These are phyloP conservation scores for Penicillium sp. DNA, from an alignment of 2,329 filamentous ascomycete genomes.

Conservation along the genomic window DNA sequence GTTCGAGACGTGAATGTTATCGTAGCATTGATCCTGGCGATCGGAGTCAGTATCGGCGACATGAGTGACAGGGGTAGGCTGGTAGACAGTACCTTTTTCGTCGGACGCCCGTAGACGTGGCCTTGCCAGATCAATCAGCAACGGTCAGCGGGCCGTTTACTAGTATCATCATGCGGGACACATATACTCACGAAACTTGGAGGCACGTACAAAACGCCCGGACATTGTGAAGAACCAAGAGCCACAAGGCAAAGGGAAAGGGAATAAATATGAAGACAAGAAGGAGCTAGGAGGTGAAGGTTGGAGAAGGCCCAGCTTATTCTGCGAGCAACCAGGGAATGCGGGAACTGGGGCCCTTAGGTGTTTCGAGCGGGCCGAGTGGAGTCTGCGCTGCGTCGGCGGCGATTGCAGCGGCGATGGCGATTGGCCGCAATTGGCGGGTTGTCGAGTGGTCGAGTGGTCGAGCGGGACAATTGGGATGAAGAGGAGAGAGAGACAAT, in stretches of 20 bases:
- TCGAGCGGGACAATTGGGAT: background rate
- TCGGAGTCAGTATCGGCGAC: constrained; percentile 10
- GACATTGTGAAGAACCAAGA: constrained; percentile 57
- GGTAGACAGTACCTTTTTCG: constrained; percentile 68
- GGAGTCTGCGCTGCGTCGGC: constrained; percentile 20
- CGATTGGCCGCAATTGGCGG: constrained; percentile 4
- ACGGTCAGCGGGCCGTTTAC: constrained; percentile 37
- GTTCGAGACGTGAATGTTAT: constrained; percentile 93
- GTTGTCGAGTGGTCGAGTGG: too few relatives aligned
- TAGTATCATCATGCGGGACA: constrained; percentile 14
- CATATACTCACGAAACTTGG: constrained; percentile 68
- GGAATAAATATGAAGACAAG: constrained; percentile 9
- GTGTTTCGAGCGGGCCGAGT: constrained; percentile 28
- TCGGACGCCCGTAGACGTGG: constrained; percentile 96
- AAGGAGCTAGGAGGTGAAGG: constrained; percentile 22
- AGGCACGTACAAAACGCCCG: constrained; percentile 73
- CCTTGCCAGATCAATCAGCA: constrained; percentile 60
- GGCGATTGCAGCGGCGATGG: constrained; percentile 11
- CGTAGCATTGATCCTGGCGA: constrained; percentile 86
- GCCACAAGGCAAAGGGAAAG: constrained; percentile 15
- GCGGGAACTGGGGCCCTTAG: constrained; percentile 26
- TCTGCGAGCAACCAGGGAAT: constrained; percentile 24
- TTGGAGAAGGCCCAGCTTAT: constrained; percentile 23
- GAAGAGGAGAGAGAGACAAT: background rate
- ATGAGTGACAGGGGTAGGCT: background rate